These are phyloP conservation scores for Teratosphaeria nubilosa DNA, from an alignment of 2,329 filamentous ascomycete species.

Conservation along the genomic window DNA sequence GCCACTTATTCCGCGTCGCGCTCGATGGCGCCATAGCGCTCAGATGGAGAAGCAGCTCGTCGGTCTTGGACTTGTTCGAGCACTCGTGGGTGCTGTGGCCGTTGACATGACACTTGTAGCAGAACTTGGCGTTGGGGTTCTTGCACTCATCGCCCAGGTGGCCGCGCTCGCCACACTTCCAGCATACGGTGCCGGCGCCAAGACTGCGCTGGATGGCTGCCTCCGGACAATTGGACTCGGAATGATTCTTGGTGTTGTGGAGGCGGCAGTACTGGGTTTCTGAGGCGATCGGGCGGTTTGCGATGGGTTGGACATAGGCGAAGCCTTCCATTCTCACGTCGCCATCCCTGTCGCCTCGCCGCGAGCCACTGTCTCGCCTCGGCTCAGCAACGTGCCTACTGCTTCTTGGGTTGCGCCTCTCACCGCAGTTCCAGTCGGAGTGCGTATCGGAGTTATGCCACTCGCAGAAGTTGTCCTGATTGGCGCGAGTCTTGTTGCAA, in stretches of 20 bases:
- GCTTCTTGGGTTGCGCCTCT: background rate
- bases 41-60: background rate
- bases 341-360: background rate
- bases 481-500: background rate
- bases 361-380: background rate
- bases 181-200: background rate
- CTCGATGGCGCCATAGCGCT: background rate
- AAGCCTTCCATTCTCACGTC: background rate
- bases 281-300: background rate
- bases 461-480: background rate
- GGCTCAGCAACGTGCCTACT: background rate
- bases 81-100: background rate
- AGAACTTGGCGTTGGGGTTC: background rate
- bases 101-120: background rate
- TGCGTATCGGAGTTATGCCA: background rate
- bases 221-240: background rate
- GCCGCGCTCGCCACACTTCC: slow-evolving; percentile 1
- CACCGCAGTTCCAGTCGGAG: background rate
- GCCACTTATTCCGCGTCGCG: background rate
- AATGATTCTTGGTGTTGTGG: background rate
- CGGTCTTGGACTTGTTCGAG: background rate
- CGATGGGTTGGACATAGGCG: background rate
- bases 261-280: background rate
- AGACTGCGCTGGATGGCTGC: background rate
- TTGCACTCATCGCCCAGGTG: slow-evolving; percentile 1